phyloP scores from a whole-genome alignment of 1,139 yeast genomes.

The Debaryomyces sp. region DNA sequence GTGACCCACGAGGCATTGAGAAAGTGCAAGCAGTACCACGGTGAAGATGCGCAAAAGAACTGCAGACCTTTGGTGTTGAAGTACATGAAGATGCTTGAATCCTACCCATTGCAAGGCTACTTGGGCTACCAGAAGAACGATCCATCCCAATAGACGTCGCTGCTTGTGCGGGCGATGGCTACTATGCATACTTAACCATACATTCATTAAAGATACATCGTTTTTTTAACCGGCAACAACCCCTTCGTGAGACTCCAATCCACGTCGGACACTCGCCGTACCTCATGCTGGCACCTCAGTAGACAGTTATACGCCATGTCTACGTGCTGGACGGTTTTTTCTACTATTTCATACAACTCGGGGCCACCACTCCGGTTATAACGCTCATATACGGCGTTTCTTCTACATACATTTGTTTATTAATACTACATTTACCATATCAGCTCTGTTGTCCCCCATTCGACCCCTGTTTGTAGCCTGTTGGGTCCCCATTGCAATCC shows the following conservation, averaged over 20 bases:
- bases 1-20: constrained; percentile 74
- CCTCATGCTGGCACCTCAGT: not conserved
- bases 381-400: not conserved
- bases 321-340: not conserved
- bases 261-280: not conserved
- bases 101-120: constrained; percentile 68
- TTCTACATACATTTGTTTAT: constrained; percentile 2
- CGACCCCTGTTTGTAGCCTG: not conserved
- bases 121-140: constrained; percentile 86
- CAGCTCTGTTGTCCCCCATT: not conserved
- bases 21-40: constrained; percentile 75
- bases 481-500: not conserved
- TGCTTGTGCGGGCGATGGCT: constrained; percentile 3
- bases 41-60: constrained; percentile 75
- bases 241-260: not conserved
- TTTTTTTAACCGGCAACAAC: not conserved
- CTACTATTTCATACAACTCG: not conserved
- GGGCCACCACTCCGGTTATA: not conserved
- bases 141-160: constrained; percentile 58
- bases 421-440: constrained; percentile 4
- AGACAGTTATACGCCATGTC: not conserved
- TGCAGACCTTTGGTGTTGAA: constrained; percentile 65
- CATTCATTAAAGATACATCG: constrained; percentile 1
- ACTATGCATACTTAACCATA: constrained; percentile 4
- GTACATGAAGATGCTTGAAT: constrained; percentile 76